A percentile compares a stretch with the other conserved stretches of the same genome.
Conservation (phyloP, 495 filamentous ascomycete species). For the Trichoderma gamsii region DNA sequence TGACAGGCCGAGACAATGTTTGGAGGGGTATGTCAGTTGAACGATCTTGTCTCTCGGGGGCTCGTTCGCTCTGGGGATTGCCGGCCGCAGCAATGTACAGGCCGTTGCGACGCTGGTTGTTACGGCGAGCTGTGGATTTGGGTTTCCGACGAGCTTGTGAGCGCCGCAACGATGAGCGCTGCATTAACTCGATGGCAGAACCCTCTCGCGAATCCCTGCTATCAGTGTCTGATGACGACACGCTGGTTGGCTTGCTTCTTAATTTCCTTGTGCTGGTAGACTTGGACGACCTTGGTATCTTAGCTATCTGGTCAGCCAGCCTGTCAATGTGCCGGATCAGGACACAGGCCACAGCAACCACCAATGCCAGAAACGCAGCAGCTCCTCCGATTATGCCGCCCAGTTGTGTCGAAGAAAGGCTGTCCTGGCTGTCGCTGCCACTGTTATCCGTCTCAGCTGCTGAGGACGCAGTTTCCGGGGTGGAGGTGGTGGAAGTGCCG, state of each 20-base stretch:
- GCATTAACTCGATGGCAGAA: neutral
- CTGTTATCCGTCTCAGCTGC: constrained; percentile 17
- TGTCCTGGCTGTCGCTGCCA: constrained; percentile 14
- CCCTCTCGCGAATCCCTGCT: neutral
- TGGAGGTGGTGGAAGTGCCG: constrained; percentile 31
- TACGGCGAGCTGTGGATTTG: neutral
- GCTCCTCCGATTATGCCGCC: constrained; percentile 43
- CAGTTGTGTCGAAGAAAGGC: constrained; percentile 30
- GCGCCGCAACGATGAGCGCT: neutral
- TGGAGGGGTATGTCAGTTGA: neutral
- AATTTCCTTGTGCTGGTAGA: too few relatives aligned
- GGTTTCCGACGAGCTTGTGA: neutral
- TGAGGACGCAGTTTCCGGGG: constrained; percentile 32
- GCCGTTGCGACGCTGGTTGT: neutral
- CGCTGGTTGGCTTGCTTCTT: neutral
- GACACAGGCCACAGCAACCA: constrained; percentile 32
- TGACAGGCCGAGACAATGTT: neutral
- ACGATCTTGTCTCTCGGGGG: neutral
- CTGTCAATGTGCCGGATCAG: constrained; percentile 36
- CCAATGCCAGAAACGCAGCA: constrained; percentile 31
- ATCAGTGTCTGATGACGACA: neutral
- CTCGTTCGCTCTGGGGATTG: neutral
- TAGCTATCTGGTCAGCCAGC: constrained; percentile 28
- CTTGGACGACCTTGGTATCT: constrained; percentile 13
- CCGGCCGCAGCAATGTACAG: neutral